A percentile compares a stretch with the other conserved stretches of the same genome.
These are phyloP conservation scores for Hanseniaspora pseudoguilliermondii DNA, from an alignment of 805 yeast species.

Conservation along the genomic window DNA sequence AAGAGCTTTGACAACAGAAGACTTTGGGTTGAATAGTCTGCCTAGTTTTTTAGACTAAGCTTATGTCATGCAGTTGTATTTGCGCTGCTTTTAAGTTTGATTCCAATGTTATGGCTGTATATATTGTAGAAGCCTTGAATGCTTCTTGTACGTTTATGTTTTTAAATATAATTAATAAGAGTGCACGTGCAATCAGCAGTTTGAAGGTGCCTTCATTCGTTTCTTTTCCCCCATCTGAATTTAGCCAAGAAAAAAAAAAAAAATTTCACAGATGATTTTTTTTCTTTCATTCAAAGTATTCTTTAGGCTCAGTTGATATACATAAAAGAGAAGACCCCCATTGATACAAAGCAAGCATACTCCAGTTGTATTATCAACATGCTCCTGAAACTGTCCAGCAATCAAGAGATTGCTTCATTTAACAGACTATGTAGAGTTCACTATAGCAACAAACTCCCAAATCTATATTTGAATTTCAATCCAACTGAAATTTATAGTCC, in stretches of 20 bases:
- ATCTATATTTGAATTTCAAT: neutral
- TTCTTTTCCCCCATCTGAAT: too few relatives aligned
- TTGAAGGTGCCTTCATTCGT: too few relatives aligned
- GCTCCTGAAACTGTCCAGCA: neutral
- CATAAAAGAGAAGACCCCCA: too few relatives aligned
- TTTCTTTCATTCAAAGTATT: too few relatives aligned
- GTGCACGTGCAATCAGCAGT: too few relatives aligned
- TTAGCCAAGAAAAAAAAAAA: too few relatives aligned
- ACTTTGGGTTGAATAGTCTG: neutral
- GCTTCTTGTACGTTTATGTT: too few relatives aligned
- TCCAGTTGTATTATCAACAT: neutral
- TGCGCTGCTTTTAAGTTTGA: neutral
- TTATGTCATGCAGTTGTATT: neutral
- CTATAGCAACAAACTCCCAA: neutral
- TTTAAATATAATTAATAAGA: too few relatives aligned
- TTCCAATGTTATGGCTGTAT: neutral
- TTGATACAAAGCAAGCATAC: too few relatives aligned
- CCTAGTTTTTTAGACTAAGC: neutral
- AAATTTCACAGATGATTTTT: too few relatives aligned
- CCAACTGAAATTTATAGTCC: conserved; percentile 7
- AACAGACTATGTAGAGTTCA: neutral
- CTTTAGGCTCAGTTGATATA: too few relatives aligned
- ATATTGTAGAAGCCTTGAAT: neutral
- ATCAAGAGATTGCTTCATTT: neutral
- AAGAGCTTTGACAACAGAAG: conserved; percentile 4